A percentile compares a stretch with the other conserved stretches of the same genome.
These are phyloP conservation scores for Penicillium sp. DNA, from an alignment of 2,329 filamentous ascomycete species.

Conservation along the genomic window DNA sequence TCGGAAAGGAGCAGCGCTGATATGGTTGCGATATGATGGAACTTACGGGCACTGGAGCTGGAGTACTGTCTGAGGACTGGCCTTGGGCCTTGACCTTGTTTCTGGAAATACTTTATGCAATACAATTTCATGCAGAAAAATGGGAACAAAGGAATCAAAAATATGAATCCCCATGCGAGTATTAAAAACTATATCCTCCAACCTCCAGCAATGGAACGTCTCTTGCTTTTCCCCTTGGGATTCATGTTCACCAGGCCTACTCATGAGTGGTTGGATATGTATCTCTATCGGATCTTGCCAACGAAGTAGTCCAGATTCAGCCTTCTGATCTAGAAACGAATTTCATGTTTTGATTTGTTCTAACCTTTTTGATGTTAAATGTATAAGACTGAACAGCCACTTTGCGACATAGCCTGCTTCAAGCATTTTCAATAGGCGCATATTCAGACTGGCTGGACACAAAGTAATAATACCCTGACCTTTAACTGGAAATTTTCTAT, in stretches of 20 bases:
- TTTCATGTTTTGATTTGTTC: neutral
- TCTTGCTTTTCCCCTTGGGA: neutral
- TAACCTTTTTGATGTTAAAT: neutral
- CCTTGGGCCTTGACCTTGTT: conserved; percentile 24
- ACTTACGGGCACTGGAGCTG: conserved; percentile 27
- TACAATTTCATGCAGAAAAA: conserved; percentile 26
- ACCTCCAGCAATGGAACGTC: conserved; percentile 1
- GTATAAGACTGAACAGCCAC: neutral
- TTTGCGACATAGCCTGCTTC: neutral
- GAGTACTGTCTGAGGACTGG: conserved; percentile 28
- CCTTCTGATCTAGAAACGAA: neutral
- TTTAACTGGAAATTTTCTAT: neutral
- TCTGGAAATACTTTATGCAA: conserved; percentile 28
- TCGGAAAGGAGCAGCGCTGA: conserved; percentile 22
- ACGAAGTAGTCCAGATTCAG: conserved; percentile 2
- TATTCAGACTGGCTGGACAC: no score
- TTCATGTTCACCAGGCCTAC: conserved; percentile 2
- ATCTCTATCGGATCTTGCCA: neutral
- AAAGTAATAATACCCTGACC: no score
- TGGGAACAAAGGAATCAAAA: conserved; percentile 29
- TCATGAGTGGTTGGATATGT: conserved; percentile 3
- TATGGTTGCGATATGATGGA: conserved; percentile 30
- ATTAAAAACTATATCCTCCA: conserved; percentile 9
- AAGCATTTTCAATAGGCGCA: neutral
- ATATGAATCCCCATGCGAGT: conserved; percentile 20